Evolutionary conservation across 2,329 filamentous ascomycete genomes (phyloP).

Genomic region (Alternaria angustiovoidea): DNA sequence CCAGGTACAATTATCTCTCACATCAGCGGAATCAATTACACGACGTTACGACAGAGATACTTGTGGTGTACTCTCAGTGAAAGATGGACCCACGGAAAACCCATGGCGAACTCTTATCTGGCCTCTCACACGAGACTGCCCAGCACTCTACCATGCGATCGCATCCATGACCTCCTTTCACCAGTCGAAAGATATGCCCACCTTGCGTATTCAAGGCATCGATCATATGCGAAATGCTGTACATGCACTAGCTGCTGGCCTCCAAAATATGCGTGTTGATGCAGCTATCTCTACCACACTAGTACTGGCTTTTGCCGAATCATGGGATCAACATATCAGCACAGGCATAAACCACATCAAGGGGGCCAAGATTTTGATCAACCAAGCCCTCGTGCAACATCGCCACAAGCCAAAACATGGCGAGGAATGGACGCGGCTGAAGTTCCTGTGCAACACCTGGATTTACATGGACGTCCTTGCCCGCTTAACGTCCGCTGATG

Average conservation of each 20-base stretch:
- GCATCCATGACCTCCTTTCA: slow-evolving; percentile 75
- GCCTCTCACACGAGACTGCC: slow-evolving; percentile 70
- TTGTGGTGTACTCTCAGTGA: slow-evolving; percentile 74
- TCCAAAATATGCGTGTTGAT: slow-evolving; percentile 70
- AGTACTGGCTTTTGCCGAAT: slow-evolving; percentile 73
- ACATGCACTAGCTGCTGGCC: slow-evolving; percentile 64
- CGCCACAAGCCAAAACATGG: slow-evolving; percentile 53
- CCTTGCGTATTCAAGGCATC: slow-evolving; percentile 68
- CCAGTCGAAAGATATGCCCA: slow-evolving; percentile 64
- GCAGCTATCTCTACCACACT: slow-evolving; percentile 75
- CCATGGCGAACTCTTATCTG: slow-evolving; percentile 76
- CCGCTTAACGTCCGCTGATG: slow-evolving; percentile 69
- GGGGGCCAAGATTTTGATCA: slow-evolving; percentile 70
- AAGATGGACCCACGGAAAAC: slow-evolving; percentile 73
- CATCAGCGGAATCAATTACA: slow-evolving; percentile 68
- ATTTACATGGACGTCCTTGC: slow-evolving; percentile 78
- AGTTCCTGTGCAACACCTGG: slow-evolving; percentile 75
- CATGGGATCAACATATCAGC: slow-evolving; percentile 74
- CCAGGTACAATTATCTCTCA: slow-evolving; percentile 59
- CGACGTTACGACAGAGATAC: slow-evolving; percentile 71
- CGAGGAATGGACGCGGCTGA: slow-evolving; percentile 59
- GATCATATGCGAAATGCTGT: slow-evolving; percentile 74
- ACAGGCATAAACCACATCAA: slow-evolving; percentile 75
- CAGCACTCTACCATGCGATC: slow-evolving; percentile 73
- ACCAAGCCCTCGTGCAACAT: slow-evolving; percentile 64